Evolutionary conservation across 2,329 filamentous ascomycete species (phyloP).

Genomic region (Ceratocystis diversiconidia): DNA sequence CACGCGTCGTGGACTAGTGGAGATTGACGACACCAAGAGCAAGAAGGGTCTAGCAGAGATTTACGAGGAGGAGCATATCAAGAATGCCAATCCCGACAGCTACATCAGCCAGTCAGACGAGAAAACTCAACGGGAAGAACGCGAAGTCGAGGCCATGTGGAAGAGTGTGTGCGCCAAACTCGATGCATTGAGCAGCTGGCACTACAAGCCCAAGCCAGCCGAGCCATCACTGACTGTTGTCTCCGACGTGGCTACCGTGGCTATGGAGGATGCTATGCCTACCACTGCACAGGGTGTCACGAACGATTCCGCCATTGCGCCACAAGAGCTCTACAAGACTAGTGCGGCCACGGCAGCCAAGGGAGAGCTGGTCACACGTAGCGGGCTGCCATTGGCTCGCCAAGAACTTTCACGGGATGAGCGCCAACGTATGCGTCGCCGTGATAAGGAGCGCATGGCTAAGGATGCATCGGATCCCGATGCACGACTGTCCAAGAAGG

Average conservation of each 20-base stretch:
- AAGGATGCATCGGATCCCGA: conserved; percentile 48
- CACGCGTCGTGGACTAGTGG: conserved; percentile 56
- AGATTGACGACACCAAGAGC: conserved; percentile 77
- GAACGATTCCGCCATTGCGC: conserved; percentile 63
- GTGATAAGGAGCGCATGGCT: conserved; percentile 63
- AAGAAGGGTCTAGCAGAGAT: conserved; percentile 77
- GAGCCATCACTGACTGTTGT: conserved; percentile 75
- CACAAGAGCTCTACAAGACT: conserved; percentile 87
- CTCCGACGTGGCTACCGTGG: conserved; percentile 76
- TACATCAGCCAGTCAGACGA: conserved; percentile 74
- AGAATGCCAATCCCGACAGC: conserved; percentile 58
- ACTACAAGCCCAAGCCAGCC: conserved; percentile 82
- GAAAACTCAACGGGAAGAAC: conserved; percentile 67
- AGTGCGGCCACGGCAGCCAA: conserved; percentile 43
- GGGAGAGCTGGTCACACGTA: conserved; percentile 64
- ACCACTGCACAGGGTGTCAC: conserved; percentile 61
- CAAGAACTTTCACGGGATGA: conserved; percentile 85
- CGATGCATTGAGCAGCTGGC: conserved; percentile 81
- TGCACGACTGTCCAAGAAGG: conserved; percentile 20
- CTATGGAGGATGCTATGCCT: conserved; percentile 91
- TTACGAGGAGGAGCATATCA: conserved; percentile 85
- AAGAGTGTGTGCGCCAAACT: conserved; percentile 64
- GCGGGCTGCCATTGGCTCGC: conserved; percentile 60
- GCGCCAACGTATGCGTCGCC: conserved; percentile 58
- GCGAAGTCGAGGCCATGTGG: conserved; percentile 73